Conservation (phyloP, 208 protist genomes). For the Leishmania aethiopica region DNA sequence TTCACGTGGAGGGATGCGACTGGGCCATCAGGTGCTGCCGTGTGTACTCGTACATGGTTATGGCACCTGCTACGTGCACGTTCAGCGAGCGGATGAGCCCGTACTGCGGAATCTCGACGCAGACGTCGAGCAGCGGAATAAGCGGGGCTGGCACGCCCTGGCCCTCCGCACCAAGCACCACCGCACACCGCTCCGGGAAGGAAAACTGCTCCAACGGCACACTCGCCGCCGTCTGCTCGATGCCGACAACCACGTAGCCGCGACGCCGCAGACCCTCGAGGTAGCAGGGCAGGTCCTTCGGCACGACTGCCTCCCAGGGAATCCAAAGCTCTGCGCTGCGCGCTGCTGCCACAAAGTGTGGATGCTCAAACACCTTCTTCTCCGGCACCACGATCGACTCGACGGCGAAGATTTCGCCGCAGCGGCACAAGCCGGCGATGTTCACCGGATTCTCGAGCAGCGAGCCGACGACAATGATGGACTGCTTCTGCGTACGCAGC, state of each 20-base stretch:
- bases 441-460: conserved; percentile 91
- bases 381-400: conserved; percentile 81
- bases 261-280: conserved; percentile 56
- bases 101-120: conserved; percentile 93
- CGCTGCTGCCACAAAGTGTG: conserved; percentile 86
- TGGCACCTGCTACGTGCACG: conserved; percentile 91
- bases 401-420: conserved; percentile 87
- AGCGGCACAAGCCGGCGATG: conserved; percentile 89
- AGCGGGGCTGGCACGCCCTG: conserved; percentile 88
- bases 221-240: conserved; percentile 90
- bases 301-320: conserved; percentile 73
- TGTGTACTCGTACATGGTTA: conserved; percentile 94
- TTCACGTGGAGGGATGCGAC: background rate
- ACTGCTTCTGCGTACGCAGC: conserved; percentile 50
- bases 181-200: conserved; percentile 71
- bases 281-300: conserved; percentile 58
- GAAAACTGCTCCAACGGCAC: conserved; percentile 69
- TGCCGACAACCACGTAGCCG: conserved; percentile 88
- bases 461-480: conserved; percentile 82
- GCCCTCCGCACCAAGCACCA: conserved; percentile 88
- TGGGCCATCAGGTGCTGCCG: conserved; percentile 75
- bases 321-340: conserved; percentile 92
- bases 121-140: conserved; percentile 81
- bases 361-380: conserved; percentile 80
- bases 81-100: conserved; percentile 92